A percentile compares a stretch with the other conserved stretches of the same genome.
Conservation (phyloP, 345 rosid genomes). For the Adansonia digitata region DNA sequence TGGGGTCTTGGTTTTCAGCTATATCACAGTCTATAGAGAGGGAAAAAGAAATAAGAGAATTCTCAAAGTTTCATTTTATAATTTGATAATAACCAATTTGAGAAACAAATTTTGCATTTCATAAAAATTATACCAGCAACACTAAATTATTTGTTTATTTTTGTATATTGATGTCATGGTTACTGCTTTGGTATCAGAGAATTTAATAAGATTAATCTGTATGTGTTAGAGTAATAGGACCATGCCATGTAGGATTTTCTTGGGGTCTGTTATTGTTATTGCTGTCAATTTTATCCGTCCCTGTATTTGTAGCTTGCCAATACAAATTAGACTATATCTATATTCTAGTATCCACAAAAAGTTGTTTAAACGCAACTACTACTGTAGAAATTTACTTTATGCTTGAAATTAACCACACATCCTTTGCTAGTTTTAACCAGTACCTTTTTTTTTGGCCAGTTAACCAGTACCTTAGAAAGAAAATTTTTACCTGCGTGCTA, state of each 20-base stretch:
- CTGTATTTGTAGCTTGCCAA: not conserved
- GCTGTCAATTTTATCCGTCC: not conserved
- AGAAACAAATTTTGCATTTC: not conserved
- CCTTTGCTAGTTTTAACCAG: not conserved
- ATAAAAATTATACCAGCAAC: not conserved
- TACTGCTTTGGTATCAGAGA: not conserved
- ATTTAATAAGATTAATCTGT: not conserved
- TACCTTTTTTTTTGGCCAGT: too few relatives aligned
- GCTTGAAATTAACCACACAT: not conserved
- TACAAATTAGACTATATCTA: too few relatives aligned
- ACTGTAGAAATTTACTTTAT: not conserved
- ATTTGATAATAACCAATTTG: not conserved
- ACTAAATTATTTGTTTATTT: not conserved
- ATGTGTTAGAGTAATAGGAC: not conserved
- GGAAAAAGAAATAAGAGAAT: not conserved
- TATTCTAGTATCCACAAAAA: not conserved
- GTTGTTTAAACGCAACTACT: not conserved
- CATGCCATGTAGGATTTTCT: not conserved
- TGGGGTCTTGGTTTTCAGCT: not conserved
- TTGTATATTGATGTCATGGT: not conserved
- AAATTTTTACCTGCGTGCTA: not conserved
- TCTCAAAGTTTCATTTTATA: not conserved
- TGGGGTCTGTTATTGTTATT: not conserved
- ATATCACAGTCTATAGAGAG: not conserved
- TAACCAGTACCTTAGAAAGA: too few relatives aligned